phyloP scores from a whole-genome alignment of 2,329 filamentous ascomycete species.

The Aspergillus sergii region DNA sequence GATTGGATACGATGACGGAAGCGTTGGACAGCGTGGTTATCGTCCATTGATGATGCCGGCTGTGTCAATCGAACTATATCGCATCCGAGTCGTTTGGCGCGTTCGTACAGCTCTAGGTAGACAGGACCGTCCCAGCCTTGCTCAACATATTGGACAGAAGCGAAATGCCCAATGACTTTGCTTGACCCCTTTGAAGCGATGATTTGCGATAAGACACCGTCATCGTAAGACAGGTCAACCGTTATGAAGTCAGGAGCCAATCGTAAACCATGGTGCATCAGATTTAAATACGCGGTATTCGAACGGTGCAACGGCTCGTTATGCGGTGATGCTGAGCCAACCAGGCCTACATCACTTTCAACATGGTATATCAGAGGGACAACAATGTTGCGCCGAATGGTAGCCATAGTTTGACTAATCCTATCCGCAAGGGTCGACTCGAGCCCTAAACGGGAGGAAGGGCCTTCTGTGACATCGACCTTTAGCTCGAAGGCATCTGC shows the following conservation, averaged over 20 bases:
- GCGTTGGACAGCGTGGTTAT: constrained; percentile 63
- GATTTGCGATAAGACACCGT: constrained; percentile 54
- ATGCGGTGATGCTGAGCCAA: constrained; percentile 26
- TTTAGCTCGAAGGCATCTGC: constrained; percentile 68
- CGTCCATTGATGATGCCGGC: constrained; percentile 58
- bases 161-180: constrained; percentile 64
- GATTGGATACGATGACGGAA: constrained; percentile 56
- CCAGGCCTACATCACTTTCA: constrained; percentile 28
- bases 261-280: constrained; percentile 62
- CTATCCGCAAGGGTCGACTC: constrained; percentile 45
- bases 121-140: constrained; percentile 60
- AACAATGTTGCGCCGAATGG: constrained; percentile 65
- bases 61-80: constrained; percentile 65
- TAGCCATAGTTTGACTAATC: constrained; percentile 62
- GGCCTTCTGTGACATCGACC: constrained; percentile 44
- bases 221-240: constrained; percentile 62
- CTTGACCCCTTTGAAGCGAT: constrained; percentile 56
- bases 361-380: constrained; percentile 61
- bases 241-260: constrained; percentile 66
- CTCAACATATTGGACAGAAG: constrained; percentile 43
- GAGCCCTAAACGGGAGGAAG: constrained; percentile 34
- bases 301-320: constrained; percentile 27
- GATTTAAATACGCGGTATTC: constrained; percentile 54
- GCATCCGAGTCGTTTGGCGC: constrained; percentile 60
- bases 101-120: constrained; percentile 61